Evolutionary conservation across 208 protist genomes (phyloP), one percentile per base, ranked within the genome.

Genomic region (Acanthamoeba triangularis): DNA sequence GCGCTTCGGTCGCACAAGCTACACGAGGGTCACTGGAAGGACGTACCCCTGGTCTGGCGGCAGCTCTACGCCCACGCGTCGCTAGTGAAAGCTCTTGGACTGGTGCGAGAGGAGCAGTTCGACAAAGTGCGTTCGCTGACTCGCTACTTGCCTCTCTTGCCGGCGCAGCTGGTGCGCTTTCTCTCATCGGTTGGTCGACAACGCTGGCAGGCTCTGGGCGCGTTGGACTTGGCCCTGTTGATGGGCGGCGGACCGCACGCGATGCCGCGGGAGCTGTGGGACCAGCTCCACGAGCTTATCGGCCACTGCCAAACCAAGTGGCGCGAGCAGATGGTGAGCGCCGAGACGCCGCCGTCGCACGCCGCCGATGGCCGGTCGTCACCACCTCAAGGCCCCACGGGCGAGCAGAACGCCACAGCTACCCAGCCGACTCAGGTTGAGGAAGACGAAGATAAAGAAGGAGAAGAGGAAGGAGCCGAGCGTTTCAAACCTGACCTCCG

Each of bases 1-100:
- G 13, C 37, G 23, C 18, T 11, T 44, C n/a, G 25, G 13, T 14
- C 20, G 37, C n/a, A 23, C 33, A 16, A 82, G 74, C 84, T 91
- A 8, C 84, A 91, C 23, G 84, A 91, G 35, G 84, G 84, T 1
- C 49, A 91, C 84, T 91, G 16, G 28, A 91, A 91, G 59, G 84
- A 91, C 49, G 84, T 91, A 16, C n/a, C 49, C 30, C n/a, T 91
- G 84, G 84, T 28, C 30, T 91, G 84, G 84, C 25, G 84, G 35
- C 56, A 91, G 84, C 84, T 91, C 84, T 91, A 91, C 35, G 84
- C 84, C 13, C 84, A 91, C 25, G 84, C 56, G 16, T 91, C 84
- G 23, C 59, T 91, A 0, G 28, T 91, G 7, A 56, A 91, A 49
- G 84, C 84, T 41, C 59, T 91, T 7, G n/a, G 0, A 2, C 59